phyloP scores from a whole-genome alignment of 108 stramenopile genomes.

The Skeletonema grethae region DNA sequence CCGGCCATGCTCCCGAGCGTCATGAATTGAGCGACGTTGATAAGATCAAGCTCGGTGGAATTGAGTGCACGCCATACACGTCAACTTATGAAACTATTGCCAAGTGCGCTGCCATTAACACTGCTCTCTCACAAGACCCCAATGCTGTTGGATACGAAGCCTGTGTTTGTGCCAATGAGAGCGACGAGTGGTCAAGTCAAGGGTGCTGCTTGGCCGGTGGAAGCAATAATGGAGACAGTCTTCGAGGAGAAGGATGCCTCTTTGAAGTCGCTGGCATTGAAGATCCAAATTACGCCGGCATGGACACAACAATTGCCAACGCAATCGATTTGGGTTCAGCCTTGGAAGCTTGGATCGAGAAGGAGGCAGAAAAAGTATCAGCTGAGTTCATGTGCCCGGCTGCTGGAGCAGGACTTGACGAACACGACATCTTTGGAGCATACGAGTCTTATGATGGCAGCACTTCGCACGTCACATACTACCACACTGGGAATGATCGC shows the following conservation, averaged over 20 bases:
- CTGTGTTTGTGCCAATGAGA: slow-evolving; percentile 49
- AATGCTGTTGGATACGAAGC: slow-evolving; percentile 30
- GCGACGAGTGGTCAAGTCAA: slow-evolving; percentile 47
- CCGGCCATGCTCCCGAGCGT: slow-evolving; percentile 44
- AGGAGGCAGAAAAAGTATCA: slow-evolving; percentile 28
- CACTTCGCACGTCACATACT: slow-evolving; percentile 35
- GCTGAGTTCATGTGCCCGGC: slow-evolving; percentile 53
- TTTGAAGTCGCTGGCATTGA: slow-evolving; percentile 48
- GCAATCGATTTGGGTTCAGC: slow-evolving; percentile 52
- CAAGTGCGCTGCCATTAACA: slow-evolving; percentile 41
- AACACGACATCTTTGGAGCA: slow-evolving; percentile 39
- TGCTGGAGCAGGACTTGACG: slow-evolving; percentile 23
- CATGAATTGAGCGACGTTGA: slow-evolving; percentile 47
- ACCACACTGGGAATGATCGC: slow-evolving; percentile 51
- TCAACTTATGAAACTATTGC: slow-evolving; percentile 45
- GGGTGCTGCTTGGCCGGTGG: slow-evolving; percentile 56
- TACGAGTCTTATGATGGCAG: slow-evolving; percentile 42
- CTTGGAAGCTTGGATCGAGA: slow-evolving; percentile 40
- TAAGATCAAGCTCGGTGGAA: slow-evolving; percentile 54
- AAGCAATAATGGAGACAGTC: slow-evolving; percentile 26
- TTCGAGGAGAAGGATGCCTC: slow-evolving; percentile 47
- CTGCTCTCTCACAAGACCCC: slow-evolving; percentile 34
- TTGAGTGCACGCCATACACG: slow-evolving; percentile 56
- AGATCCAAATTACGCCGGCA: slow-evolving; percentile 54
- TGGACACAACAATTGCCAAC: slow-evolving; percentile 29